Conservation (phyloP, 371 early-diverging fungal genomes). For the Mortierella polycephala region DNA sequence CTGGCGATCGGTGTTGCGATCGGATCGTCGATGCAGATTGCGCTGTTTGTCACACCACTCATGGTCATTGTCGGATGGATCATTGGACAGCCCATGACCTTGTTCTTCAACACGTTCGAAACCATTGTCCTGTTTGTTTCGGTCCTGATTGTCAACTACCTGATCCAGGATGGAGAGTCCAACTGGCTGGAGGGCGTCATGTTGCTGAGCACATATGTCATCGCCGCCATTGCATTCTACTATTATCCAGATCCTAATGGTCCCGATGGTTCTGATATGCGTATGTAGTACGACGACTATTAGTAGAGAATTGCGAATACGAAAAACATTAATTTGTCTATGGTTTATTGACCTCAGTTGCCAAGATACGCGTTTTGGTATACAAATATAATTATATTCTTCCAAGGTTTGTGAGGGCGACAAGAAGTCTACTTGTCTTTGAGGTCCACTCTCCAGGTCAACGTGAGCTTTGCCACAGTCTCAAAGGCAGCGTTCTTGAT, state of each 20-base stretch:
- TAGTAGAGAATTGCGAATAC: no score
- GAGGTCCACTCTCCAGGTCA: slow-evolving; percentile 51
- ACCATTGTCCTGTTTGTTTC: slow-evolving; percentile 80
- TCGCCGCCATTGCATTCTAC: slow-evolving; percentile 42
- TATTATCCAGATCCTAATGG: slow-evolving; percentile 49
- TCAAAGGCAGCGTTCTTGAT: slow-evolving; percentile 53
- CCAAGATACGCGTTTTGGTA: not conserved
- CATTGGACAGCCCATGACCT: slow-evolving; percentile 76
- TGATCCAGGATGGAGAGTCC: slow-evolving; percentile 58
- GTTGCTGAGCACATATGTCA: slow-evolving; percentile 26
- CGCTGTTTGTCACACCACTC: slow-evolving; percentile 91
- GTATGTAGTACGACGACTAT: no score
- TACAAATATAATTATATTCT: no score
- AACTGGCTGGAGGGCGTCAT: slow-evolving; percentile 40
- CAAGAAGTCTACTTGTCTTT: not conserved
- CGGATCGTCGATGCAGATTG: slow-evolving; percentile 94
- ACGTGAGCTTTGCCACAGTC: slow-evolving; percentile 44
- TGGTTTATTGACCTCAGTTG: no score
- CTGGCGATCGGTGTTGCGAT: slow-evolving; percentile 89
- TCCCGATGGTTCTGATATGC: no score
- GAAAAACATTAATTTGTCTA: no score
- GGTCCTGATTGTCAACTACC: slow-evolving; percentile 81
- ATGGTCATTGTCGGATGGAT: slow-evolving; percentile 92
- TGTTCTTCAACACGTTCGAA: slow-evolving; percentile 82
- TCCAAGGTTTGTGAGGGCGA: no score